Evolutionary conservation across 345 rosid genomes (phyloP).

Genomic region (Brassica rapa): DNA sequence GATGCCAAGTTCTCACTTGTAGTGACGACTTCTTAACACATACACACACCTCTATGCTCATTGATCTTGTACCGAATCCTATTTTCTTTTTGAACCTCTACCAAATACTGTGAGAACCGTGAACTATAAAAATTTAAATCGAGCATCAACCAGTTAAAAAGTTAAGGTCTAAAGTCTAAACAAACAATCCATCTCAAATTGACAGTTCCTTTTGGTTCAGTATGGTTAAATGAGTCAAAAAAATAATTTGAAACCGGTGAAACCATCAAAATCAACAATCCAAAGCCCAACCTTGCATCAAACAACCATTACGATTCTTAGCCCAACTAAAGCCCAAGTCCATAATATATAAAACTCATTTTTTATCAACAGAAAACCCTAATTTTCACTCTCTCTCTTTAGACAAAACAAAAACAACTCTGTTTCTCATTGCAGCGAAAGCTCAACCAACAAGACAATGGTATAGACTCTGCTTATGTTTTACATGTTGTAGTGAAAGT

Average conservation of each 20-base stretch:
- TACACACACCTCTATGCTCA: neutral
- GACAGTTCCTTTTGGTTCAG: neutral
- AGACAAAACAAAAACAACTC: neutral
- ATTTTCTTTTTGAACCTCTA: neutral
- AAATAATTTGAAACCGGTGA: conserved; percentile 5
- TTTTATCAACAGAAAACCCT: conserved; percentile 12
- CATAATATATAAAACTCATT: neutral
- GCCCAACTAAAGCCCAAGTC: conserved; percentile 28
- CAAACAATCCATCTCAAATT: neutral
- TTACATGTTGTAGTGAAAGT: neutral
- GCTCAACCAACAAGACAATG: conserved; percentile 30
- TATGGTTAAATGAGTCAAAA: neutral
- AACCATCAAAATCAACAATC: neutral
- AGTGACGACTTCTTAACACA: neutral
- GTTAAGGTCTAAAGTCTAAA: neutral
- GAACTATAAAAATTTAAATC: neutral
- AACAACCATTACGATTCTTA: neutral
- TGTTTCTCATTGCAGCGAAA: conserved; percentile 17
- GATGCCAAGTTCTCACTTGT: neutral
- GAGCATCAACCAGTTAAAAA: neutral
- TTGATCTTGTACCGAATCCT: neutral
- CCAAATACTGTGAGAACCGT: neutral
- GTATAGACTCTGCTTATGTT: conserved; percentile 7
- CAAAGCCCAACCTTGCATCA: conserved; percentile 2
- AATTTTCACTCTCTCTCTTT: neutral